Base-by-base conservation (phyloP, 768 basidiomycete species). In the Lentinula detonsa region DNA sequence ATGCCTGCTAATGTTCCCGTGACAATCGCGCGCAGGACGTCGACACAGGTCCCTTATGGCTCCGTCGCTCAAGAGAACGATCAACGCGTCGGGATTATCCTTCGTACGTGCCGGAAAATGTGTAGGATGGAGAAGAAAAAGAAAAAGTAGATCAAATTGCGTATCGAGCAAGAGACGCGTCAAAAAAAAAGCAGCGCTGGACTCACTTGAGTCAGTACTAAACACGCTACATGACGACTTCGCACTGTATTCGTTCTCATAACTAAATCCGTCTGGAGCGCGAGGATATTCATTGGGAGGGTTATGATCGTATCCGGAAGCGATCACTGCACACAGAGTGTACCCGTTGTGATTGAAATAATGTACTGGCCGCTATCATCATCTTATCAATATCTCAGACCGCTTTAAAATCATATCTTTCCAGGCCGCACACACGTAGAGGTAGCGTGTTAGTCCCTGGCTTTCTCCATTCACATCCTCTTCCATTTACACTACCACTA, bases 251-350 rank as follows among this genome's bases (percentile, higher is more conserved):
- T 43, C 58, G 35, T 59, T 48, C n/a, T 50, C 23, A 28, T 23
- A 48, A 15, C 58, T 48, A 28, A 59, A 59, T 23, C 48, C 58
- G 50, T 59, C 58, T n/a, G 58, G 58, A 50, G 58, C 37, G n/a
- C 46, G 43, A 18, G 58, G 58, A 5, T 11, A 2, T 7, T 48
- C 35, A 35, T 34, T 37, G 3, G 43, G 62, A 68, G 69, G 70
- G 6, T 13, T 34, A 21, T 21, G 21, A 21, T 21, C 21, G 28
- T 33, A 33, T 31, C 33, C 11, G 7, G 16, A 2, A n/a, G 34
- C 33, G 23, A 23, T 23, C 23, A 37, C 37, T 3, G 4, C 4
- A 21, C 39, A 39, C 18, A 11, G 52, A 39, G 39, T 54, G 18
- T 34, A 34, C 5, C 39, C 35, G 52, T 34, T 34, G 35, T 6